Percentiles rank a stretch among this genome's conserved stretches.
phyloP scores from a whole-genome alignment of 331 rosid species.

The Prunus yedoensis region DNA sequence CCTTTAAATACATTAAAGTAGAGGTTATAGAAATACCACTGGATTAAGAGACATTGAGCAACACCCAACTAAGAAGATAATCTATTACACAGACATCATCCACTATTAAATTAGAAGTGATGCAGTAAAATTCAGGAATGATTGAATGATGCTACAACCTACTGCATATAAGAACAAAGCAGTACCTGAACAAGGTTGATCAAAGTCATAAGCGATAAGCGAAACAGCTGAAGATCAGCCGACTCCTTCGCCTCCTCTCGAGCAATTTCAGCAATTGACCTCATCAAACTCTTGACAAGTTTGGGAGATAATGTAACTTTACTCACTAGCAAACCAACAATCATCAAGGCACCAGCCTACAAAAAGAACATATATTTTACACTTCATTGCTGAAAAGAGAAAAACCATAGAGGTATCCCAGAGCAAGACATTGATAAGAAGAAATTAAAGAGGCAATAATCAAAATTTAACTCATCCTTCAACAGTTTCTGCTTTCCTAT shows the following conservation, averaged over 20 bases:
- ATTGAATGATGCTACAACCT: neutral
- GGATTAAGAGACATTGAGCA: neutral
- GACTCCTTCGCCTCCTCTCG: conserved; percentile 54
- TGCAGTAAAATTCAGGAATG: neutral
- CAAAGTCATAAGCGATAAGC: conserved; percentile 73
- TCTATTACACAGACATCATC: neutral
- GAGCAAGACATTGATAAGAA: neutral
- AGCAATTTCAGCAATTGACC: conserved; percentile 72
- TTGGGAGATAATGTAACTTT: conserved; percentile 72
- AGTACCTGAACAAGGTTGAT: conserved; percentile 89
- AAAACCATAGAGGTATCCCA: conserved; percentile 3
- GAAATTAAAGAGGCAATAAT: neutral
- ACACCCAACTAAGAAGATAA: neutral
- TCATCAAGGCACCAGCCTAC: conserved; percentile 94
- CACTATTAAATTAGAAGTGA: neutral
- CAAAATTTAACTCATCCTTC: neutral
- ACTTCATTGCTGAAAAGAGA: conserved; percentile 5
- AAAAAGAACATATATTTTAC: conserved; percentile 9
- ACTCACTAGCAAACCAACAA: conserved; percentile 73
- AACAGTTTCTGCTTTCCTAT: neutral
- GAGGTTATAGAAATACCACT: neutral
- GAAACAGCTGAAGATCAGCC: conserved; percentile 70
- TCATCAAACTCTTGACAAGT: conserved; percentile 69
- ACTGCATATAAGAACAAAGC: neutral
- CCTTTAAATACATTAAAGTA: neutral